Evolutionary conservation across 352 stramenopile genomes (phyloP).

Genomic region (Phytophthora sp.): DNA sequence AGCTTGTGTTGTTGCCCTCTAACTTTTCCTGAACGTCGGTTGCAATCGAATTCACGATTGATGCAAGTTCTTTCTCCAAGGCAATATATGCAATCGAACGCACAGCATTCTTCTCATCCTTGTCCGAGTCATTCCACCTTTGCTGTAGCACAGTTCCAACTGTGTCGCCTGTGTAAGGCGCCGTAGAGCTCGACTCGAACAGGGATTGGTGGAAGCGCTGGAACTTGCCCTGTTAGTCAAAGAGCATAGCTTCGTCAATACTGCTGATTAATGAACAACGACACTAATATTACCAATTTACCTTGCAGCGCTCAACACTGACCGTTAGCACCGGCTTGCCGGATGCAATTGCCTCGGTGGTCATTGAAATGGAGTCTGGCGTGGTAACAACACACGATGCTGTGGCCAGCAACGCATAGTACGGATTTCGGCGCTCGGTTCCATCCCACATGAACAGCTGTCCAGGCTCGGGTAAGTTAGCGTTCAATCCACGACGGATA

Average conservation of each 20-base stretch:
- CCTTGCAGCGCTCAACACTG: conserved; percentile 47
- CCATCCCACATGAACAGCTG: conserved; percentile 64
- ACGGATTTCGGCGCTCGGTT: conserved; percentile 60
- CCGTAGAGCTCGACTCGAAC: conserved; percentile 33
- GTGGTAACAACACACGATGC: conserved; percentile 68
- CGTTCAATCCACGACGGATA: conserved; percentile 33
- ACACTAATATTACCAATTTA: conserved; percentile 16
- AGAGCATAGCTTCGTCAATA: neutral
- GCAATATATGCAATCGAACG: conserved; percentile 4
- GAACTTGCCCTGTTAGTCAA: conserved; percentile 52
- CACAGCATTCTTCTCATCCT: neutral
- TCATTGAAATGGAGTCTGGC: conserved; percentile 85
- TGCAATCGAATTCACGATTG: conserved; percentile 33
- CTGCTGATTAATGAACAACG: too few species aligned
- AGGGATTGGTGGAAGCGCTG: conserved; percentile 55
- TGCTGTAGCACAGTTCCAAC: conserved; percentile 6
- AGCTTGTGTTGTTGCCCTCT: neutral
- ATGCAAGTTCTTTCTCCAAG: conserved; percentile 50
- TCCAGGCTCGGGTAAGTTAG: conserved; percentile 12
- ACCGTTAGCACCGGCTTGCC: conserved; percentile 64
- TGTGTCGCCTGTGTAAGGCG: conserved; percentile 26
- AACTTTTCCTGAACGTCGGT: conserved; percentile 5
- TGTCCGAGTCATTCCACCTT: neutral
- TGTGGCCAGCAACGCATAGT: conserved; percentile 57
- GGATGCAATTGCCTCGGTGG: conserved; percentile 69